A percentile compares a stretch with the other conserved stretches of the same genome.
phyloP scores from a whole-genome alignment of 768 basidiomycete species.

The Suillus placidus region DNA sequence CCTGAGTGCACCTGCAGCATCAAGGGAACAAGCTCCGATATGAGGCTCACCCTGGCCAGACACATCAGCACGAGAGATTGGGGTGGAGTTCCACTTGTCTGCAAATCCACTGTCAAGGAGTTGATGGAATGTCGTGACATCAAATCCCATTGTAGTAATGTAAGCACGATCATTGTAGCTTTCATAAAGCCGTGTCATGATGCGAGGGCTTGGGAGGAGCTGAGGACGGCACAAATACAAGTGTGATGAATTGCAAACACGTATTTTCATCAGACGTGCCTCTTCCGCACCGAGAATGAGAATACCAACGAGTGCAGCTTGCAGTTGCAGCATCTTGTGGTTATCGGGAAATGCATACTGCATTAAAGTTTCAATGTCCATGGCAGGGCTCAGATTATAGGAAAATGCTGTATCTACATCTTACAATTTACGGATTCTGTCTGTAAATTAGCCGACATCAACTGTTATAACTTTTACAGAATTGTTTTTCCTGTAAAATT shows the following conservation, averaged over 20 bases:
- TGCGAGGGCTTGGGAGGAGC: constrained; percentile 37
- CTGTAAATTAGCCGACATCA: no score
- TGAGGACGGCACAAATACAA: background rate
- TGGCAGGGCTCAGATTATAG: no score
- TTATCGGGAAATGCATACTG: background rate
- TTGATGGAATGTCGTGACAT: constrained; percentile 39
- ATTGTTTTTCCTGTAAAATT: background rate
- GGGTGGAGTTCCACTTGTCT: no score
- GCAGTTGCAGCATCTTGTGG: background rate
- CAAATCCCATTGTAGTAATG: constrained; percentile 50
- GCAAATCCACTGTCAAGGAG: constrained; percentile 39
- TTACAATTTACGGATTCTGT: background rate
- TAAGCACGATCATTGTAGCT: constrained; percentile 40
- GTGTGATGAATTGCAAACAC: background rate
- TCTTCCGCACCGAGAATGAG: background rate
- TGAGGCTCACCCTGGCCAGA: no score
- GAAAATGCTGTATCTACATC: background rate
- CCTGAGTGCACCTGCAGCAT: constrained; percentile 42
- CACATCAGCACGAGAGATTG: no score
- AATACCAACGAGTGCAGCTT: background rate
- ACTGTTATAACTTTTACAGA: no score
- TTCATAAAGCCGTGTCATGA: constrained; percentile 31
- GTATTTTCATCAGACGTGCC: background rate
- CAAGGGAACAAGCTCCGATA: background rate
- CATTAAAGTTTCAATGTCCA: no score